These are phyloP conservation scores for Oryza punctata DNA, from an alignment of 176 grass and related monocot genomes.

Conservation along the genomic window DNA sequence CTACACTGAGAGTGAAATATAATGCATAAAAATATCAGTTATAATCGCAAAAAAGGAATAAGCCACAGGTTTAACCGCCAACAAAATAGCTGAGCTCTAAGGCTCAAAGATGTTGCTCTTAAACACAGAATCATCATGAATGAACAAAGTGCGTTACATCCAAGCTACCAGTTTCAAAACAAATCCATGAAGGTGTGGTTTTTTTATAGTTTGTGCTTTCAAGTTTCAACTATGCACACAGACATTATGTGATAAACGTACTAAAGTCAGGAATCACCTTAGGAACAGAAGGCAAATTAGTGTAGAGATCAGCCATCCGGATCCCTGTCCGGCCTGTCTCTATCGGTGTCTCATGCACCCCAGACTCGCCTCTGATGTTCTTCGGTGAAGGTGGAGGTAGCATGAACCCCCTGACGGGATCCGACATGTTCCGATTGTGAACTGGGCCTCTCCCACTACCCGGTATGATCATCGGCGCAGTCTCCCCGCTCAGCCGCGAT, in stretches of 20 bases:
- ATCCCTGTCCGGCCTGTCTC: slow-evolving; percentile 52
- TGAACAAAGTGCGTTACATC: neutral
- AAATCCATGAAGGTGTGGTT: neutral
- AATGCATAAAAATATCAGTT: neutral
- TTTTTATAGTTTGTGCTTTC: neutral
- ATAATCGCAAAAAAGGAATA: slow-evolving; percentile 2
- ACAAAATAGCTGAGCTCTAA: neutral
- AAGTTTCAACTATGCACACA: neutral
- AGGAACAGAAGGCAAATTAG: slow-evolving; percentile 62
- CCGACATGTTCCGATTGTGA: slow-evolving; percentile 63
- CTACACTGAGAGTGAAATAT: neutral
- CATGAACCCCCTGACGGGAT: slow-evolving; percentile 66
- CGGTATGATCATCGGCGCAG: slow-evolving; percentile 77
- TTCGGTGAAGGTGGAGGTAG: slow-evolving; percentile 80
- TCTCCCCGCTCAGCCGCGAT: slow-evolving; percentile 60
- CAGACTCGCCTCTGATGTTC: slow-evolving; percentile 42
- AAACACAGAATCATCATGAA: neutral
- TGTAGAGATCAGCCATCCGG: slow-evolving; percentile 56
- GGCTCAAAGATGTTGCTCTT: neutral
- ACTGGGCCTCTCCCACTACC: slow-evolving; percentile 41
- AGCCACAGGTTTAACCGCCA: neutral
- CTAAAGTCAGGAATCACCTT: slow-evolving; percentile 61
- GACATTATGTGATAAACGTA: neutral
- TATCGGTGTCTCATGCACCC: slow-evolving; percentile 54
- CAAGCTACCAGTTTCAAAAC: no score